Base-by-base conservation (phyloP, 352 stramenopile species). In the Globisporangium polare region DNA sequence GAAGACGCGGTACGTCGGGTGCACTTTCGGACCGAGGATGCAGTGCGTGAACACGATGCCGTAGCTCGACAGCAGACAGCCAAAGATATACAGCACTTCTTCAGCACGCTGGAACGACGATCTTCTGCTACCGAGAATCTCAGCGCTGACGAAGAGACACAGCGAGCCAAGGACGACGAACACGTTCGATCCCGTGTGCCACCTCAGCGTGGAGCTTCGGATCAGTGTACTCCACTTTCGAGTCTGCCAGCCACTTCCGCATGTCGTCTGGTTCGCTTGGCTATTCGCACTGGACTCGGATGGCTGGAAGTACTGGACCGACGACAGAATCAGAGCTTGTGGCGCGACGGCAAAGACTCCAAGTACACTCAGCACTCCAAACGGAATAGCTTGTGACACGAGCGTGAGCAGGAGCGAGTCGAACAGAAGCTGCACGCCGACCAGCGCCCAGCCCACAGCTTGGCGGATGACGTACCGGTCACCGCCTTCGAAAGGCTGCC, bases 401-500 rank as follows among this genome's bases (percentile, higher is more conserved):
- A 78, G 49, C 4, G 65, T 77, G 2, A 83, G 54, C 7, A 77
- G 58, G 0, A 87, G 45, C 20, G 69, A 76, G 47, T 85, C 75
- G n/a, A 85, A 83, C 0, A 87, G 63, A 2, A 83, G 45, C 46
- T 83, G 67, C 3, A 87, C 65, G 12, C 65, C 73, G 24, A 85
- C 76, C 4, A 87, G 56, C 1, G 73, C 83, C 77, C 77, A 87
- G 10, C 71, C 77, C 6, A 87, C 64, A 3, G 75, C 75, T 68
- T 87, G 77, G 0, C 72, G 75, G 20, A 87, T 63, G 0, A 85
- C 73, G 43, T 72, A 83, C 15, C 66, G 67, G 29, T 67, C 56
- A 2, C 77, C 76, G 6, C 77, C 77, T 67, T 80, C 66, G 50
- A 87, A 87, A 3, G 74, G 77, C 37, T 87, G 77, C 63, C 67